Conservation (phyloP, 805 yeast species). For the Metschnikowia gruessii region DNA sequence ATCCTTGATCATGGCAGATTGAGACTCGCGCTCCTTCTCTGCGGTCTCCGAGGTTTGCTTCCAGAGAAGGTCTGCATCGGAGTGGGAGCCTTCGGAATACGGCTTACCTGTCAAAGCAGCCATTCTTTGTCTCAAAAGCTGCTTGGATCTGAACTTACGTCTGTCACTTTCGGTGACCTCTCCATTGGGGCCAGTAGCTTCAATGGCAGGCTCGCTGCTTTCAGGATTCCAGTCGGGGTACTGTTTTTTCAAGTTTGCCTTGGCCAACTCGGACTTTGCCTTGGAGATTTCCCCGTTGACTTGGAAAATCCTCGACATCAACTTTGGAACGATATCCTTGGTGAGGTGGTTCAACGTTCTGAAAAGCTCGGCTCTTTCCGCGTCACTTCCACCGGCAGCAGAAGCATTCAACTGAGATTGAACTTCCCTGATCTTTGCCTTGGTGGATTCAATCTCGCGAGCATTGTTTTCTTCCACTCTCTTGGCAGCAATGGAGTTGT, state of each 20-base stretch:
- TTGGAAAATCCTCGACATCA: conserved; percentile 59
- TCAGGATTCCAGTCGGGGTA: conserved; percentile 60
- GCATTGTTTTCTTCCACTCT: conserved; percentile 39
- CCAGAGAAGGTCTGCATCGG: conserved; percentile 53
- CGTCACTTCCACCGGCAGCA: conserved; percentile 33
- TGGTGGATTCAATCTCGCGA: conserved; percentile 62
- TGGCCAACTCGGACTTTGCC: conserved; percentile 63
- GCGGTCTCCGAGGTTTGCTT: conserved; percentile 51
- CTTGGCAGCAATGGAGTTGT: conserved; percentile 30
- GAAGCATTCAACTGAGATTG: conserved; percentile 38
- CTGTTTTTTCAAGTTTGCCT: conserved; percentile 51
- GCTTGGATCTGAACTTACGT: conserved; percentile 75
- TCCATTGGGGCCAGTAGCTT: conserved; percentile 87
- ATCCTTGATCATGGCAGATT: conserved; percentile 61
- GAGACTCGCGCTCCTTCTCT: conserved; percentile 52
- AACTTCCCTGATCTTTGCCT: conserved; percentile 51
- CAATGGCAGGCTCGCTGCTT: conserved; percentile 38
- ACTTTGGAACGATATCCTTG: conserved; percentile 62
- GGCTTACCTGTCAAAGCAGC: conserved; percentile 86
- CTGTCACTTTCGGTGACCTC: conserved; percentile 80
- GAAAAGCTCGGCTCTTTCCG: conserved; percentile 50
- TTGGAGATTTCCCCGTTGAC: conserved; percentile 67
- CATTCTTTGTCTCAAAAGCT: conserved; percentile 79
- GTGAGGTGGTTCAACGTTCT: conserved; percentile 60
- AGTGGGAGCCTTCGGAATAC: conserved; percentile 44